Evolutionary conservation across 2,329 filamentous ascomycete species (phyloP).

Genomic region (Aspergillus phoenicis): DNA sequence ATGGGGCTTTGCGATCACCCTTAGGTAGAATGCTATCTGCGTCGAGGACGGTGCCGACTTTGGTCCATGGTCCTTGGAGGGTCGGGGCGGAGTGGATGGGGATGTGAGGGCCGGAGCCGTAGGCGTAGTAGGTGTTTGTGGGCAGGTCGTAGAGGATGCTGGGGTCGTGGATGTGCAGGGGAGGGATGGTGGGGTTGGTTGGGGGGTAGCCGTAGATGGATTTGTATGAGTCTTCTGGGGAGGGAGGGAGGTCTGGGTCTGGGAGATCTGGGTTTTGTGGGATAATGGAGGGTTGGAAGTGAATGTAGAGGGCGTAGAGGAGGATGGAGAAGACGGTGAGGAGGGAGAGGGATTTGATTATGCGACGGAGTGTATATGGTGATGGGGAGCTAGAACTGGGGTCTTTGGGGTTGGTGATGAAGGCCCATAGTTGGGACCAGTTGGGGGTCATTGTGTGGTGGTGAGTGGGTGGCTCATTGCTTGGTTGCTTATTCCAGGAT

Average conservation of each 20-base stretch:
- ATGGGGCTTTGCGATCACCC: constrained; percentile 35
- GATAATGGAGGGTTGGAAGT: background rate
- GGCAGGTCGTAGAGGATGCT: constrained; percentile 29
- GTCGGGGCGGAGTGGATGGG: constrained; percentile 31
- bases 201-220: background rate
- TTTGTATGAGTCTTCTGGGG: background rate
- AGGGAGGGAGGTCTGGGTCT: background rate
- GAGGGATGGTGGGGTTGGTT: constrained; percentile 11
- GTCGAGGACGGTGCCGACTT: constrained; percentile 32
- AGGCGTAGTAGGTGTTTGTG: constrained; percentile 33
- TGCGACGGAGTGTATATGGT: background rate
- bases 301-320: background rate
- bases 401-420: too few relatives aligned
- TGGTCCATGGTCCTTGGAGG: constrained; percentile 37
- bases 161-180: constrained; percentile 36
- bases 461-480: background rate
- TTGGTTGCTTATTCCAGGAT: background rate
- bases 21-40: constrained; percentile 37
- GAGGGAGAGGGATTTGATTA: background rate
- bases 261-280: background rate
- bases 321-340: background rate
- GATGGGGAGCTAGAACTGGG: background rate
- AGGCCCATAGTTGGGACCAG: too few relatives aligned
- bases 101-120: constrained; percentile 37
- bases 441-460: background rate